Evolutionary conservation across 2,329 filamentous ascomycete species (phyloP).

Genomic region (Diaporthe australafricana): DNA sequence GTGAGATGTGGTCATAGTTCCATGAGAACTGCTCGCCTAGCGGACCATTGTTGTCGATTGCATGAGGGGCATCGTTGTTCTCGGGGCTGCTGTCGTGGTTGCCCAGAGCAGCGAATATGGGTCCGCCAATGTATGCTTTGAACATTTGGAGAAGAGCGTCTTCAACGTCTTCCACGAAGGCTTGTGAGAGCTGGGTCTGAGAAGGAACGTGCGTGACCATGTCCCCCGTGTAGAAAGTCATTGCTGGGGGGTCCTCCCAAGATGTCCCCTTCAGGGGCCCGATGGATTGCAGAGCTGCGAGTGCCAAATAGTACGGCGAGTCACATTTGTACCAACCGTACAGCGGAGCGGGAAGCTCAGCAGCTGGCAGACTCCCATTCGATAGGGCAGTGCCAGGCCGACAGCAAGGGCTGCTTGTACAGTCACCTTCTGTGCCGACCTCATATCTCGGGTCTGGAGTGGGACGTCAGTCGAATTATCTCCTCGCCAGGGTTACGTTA

Average conservation of each 20-base stretch:
- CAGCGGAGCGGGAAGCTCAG: conserved; percentile 60
- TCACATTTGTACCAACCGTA: conserved; percentile 69
- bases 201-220: conserved; percentile 64
- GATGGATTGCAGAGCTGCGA: conserved; percentile 67
- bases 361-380: conserved; percentile 49
- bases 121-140: conserved; percentile 65
- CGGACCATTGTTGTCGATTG: conserved; percentile 57
- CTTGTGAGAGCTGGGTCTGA: conserved; percentile 61
- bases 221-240: conserved; percentile 68
- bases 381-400: conserved; percentile 53
- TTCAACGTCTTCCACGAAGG: conserved; percentile 66
- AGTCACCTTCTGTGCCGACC: conserved; percentile 65
- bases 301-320: conserved; percentile 67
- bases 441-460: conserved; percentile 61
- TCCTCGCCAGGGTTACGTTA: neutral
- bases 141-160: conserved; percentile 65
- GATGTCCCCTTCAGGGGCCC: conserved; percentile 67
- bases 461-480: neutral
- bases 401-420: conserved; percentile 63
- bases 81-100: conserved; percentile 69
- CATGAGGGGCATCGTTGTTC: conserved; percentile 64
- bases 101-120: conserved; percentile 67
- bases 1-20: conserved; percentile 68
- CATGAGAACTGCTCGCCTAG: conserved; percentile 67
- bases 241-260: conserved; percentile 57